phyloP scores from a whole-genome alignment of 2,329 filamentous ascomycete species.

The Pleoardoris graminearum region DNA sequence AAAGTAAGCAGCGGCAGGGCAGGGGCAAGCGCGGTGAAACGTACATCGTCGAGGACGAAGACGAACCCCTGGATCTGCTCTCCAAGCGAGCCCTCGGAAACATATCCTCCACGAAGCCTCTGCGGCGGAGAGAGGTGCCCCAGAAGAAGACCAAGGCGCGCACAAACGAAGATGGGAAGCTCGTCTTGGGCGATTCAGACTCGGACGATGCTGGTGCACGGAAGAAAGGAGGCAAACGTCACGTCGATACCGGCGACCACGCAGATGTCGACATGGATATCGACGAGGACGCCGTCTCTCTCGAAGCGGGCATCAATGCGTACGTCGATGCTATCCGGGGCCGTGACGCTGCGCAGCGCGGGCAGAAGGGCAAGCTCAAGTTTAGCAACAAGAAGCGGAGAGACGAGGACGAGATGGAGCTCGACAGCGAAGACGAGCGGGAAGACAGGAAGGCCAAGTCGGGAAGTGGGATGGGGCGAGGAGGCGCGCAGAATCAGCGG shows the following conservation, averaged over 20 bases:
- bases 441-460: constrained; percentile 44
- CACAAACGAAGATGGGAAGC: constrained; percentile 74
- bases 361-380: constrained; percentile 64
- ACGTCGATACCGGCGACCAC: constrained; percentile 42
- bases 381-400: constrained; percentile 57
- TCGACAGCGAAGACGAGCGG: constrained; percentile 42
- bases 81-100: constrained; percentile 87
- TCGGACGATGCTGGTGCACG: constrained; percentile 46
- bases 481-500: constrained; percentile 33
- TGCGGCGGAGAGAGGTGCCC: constrained; percentile 61
- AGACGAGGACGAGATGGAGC: constrained; percentile 52
- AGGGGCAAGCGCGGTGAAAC: constrained; percentile 60
- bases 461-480: constrained; percentile 33
- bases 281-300: constrained; percentile 50
- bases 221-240: constrained; percentile 38
- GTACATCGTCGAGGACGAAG: constrained; percentile 92
- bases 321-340: constrained; percentile 65
- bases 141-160: constrained; percentile 49
- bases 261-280: constrained; percentile 63
- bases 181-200: constrained; percentile 65
- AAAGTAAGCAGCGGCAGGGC: constrained; percentile 30
- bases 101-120: constrained; percentile 87
- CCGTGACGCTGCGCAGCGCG: constrained; percentile 60
- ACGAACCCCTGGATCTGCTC: constrained; percentile 91
- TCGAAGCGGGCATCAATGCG: constrained; percentile 60